Percentiles rank a stretch among this genome's conserved stretches.
Conservation (phyloP, 208 protist genomes). For the Leptomonas pyrrhocoris region DNA sequence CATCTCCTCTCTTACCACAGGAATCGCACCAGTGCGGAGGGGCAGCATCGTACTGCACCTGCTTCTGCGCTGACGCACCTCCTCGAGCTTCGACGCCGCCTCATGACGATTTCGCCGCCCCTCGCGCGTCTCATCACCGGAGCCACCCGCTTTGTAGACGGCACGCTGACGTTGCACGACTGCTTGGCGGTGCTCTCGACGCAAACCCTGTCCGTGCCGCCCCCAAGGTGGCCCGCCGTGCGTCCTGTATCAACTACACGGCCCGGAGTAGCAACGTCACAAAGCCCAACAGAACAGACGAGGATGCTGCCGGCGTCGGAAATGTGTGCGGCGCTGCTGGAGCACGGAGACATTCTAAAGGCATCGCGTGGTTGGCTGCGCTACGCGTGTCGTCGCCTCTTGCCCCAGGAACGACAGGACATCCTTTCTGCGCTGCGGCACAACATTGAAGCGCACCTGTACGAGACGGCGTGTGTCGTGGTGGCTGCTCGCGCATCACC, state of each 20-base stretch:
- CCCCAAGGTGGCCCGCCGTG: not conserved
- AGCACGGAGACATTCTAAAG: constrained; percentile 8
- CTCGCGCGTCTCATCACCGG: constrained; percentile 31
- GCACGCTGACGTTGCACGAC: constrained; percentile 21
- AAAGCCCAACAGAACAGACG: not conserved
- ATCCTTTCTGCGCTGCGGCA: constrained; percentile 11
- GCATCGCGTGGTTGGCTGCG: constrained; percentile 33
- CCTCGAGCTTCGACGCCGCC: constrained; percentile 17
- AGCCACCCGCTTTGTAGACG: constrained; percentile 12
- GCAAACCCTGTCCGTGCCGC: constrained; percentile 24
- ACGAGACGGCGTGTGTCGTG: not conserved
- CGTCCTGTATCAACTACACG: not conserved
- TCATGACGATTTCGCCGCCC: constrained; percentile 7
- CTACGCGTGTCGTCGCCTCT: constrained; percentile 30
- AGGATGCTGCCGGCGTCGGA: not conserved
- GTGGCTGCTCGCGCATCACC: not conserved
- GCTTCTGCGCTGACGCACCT: constrained; percentile 1
- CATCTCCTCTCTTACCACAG: not conserved
- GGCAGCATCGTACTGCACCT: not conserved
- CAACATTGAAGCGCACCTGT: not conserved
- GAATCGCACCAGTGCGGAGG: not conserved
- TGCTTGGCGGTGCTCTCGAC: constrained; percentile 20
- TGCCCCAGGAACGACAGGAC: constrained; percentile 6
- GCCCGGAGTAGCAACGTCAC: not conserved
- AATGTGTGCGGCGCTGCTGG: constrained; percentile 10